Evolutionary conservation across 2,329 filamentous ascomycete species (phyloP), one percentile per base, ranked within the genome.

Genomic region (Orbilia blumenaviensis): DNA sequence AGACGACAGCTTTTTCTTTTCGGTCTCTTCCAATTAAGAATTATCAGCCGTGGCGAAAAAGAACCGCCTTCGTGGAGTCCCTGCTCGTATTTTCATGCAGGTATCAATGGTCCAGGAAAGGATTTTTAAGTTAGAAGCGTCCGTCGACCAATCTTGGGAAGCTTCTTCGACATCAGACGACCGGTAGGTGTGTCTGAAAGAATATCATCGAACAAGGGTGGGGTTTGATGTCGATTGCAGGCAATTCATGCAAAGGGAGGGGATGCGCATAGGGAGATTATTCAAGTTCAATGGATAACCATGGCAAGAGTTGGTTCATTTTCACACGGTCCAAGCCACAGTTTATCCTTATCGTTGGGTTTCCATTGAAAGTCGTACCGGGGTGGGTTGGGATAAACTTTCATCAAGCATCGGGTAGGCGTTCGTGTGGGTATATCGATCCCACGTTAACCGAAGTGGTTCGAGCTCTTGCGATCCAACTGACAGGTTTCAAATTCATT

Each of bases 391-490:
- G 62, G 50, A 41, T 48, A 42, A 23, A 60, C 61, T 52, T 48
- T 48, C 27, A 69, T 27, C 54, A 60, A 60, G 56, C 52, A 66
- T 60, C 69, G 56, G 69, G 50, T 66, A 42, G 56, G 69, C 69
- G 41, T 66, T 60, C 14, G 64, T 48, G 68, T 58, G 66, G 66
- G 66, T 56, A 71, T 42, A 71, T 71, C 62, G 56, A 63, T 75
- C 63, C 69, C 69, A 75, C 69, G 54, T 75, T 75, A 75, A 66
- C 69, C 69, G 69, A 75, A 56, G 63, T 75, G 69, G 69, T 75
- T 75, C 69, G 69, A 75, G 69, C 69, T 75, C 69, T 68, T 52
- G 69, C 62, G 44, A 71, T 62, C 34, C 56, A 71, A 25, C 34
- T 36, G 21, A 61, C 12, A 14, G 46, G 41, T 52, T 50, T 36